Percentiles rank a stretch among this genome's conserved stretches.
Conservation (phyloP, 2,329 filamentous ascomycete genomes). For the Pseudopyricularia javanii region DNA sequence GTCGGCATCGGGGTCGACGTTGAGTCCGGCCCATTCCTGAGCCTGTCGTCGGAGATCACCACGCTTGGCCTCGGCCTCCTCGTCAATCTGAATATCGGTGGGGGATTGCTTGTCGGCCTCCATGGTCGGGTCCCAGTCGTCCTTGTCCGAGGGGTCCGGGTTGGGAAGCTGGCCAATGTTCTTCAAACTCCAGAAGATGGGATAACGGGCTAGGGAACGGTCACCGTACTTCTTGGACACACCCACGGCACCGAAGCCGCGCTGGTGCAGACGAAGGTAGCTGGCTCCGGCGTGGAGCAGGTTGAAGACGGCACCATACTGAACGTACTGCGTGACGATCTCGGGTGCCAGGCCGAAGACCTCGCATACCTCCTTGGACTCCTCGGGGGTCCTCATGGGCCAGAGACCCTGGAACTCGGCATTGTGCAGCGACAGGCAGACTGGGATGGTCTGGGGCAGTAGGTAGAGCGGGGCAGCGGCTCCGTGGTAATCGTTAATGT, state of each 20-base stretch:
- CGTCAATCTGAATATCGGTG: not conserved
- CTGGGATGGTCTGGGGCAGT: conserved; percentile 30
- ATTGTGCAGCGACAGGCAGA: not conserved
- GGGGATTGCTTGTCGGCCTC: conserved; percentile 13
- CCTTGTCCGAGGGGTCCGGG: conserved; percentile 34
- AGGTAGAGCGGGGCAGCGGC: conserved; percentile 47
- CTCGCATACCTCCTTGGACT: not conserved
- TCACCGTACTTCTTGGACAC: not conserved
- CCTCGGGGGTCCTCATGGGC: not conserved
- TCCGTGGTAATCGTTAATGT: conserved; percentile 24
- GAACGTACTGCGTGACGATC: not conserved
- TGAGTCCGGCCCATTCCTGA: conserved; percentile 54
- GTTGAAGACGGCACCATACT: not conserved
- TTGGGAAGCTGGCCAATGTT: not conserved
- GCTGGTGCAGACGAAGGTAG: not conserved
- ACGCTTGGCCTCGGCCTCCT: not conserved
- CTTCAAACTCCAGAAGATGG: not conserved
- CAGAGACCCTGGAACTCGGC: not conserved
- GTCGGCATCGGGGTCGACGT: conserved; percentile 48
- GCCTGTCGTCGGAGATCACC: conserved; percentile 34
- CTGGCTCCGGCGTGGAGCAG: not conserved
- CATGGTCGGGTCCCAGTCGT: conserved; percentile 51
- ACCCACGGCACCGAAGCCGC: conserved; percentile 38
- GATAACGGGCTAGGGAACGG: not conserved
- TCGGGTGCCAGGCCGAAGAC: not conserved